Base-by-base conservation (phyloP, 345 rosid genomes). In the Gynandropsis gynandra region DNA sequence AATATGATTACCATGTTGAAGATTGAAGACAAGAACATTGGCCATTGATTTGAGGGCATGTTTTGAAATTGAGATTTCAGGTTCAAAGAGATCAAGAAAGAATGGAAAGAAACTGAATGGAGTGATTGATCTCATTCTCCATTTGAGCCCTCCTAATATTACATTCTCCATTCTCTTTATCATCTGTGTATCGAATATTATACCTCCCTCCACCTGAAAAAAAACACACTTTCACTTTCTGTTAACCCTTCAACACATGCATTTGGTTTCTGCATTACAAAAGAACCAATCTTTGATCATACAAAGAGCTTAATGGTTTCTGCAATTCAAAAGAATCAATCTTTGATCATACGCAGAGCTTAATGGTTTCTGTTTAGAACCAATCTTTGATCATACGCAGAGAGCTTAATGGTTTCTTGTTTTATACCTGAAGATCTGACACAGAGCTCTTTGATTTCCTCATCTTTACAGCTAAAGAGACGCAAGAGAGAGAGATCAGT, bases 61-160 rank as follows among this genome's bases (percentile, higher is more conserved):
- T 36, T 38, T 62, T 45, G 53, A 48, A 6, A 29, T 13, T 13
- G 18, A 59, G 10, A 80, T 79, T 14, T 76, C 58, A 54, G 73
- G 81, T 34, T 78, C 71, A 64, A 79, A 71, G 57, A 74, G 72
- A 41, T 73, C 58, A 36, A 75, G 21, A 71, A 84, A 84, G 69
- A 72, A 78, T 12, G 74, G 17, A 42, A 84, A 37, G 59, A 88
- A 88, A n/a, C 86, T 75, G 66, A 88, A 84, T 1, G 97, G 95
- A 52, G 92, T 84, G 53, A 88, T 51, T 11, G 97, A 88, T 14
- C 97, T 83, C 95, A 82, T 88, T 62, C 97, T 61, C 97, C 97
- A 88, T 64, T 82, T 74, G 13, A 87, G 72, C 54, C 85, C 81
- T 39, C 86, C 95, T 63, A 88, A 67, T 39, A 88, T 66, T 15